Base-by-base conservation (phyloP, 1,284 basidiomycete genomes). In the Ceratobasidium sp. region DNA sequence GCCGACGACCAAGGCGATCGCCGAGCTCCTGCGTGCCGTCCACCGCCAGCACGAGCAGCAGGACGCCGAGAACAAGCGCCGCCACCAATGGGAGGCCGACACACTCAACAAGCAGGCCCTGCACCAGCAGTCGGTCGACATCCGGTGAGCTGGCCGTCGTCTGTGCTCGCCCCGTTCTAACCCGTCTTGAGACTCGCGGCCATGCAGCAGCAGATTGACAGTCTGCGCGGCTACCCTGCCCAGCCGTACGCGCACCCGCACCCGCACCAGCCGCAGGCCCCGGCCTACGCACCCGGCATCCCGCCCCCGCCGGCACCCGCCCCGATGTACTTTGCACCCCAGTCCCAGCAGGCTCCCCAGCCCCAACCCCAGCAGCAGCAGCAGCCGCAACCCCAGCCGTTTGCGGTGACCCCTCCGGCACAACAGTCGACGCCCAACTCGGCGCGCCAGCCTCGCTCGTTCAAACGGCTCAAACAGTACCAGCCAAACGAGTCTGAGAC, bases 111-210 rank as follows among this genome's bases (percentile, higher is more conserved):
- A 67, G 53, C 64, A 67, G 38, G 49, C 64, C 14, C 36, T 67
- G 18, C 64, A 67, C 64, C 64, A 67, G 51, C 64, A 67, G 64
- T 54, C 64, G 64, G 64, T 67, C 38, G 64, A 67, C 51, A 67
- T 67, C 40, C 33, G 64, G 64, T 67, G 16, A n/a, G 64, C 51
- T n/a, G 7, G 1, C 53, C 4, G 4, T 18, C 5, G 33, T 42
- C 8, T 56, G 16, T 11, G 36, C 12, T n/a, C 48, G 25, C 30
- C 49, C 8, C 21, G 2, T 2, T 14, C 48, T 56, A 21, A 61
- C 59, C 33, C 16, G 33, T 21, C 38, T 12, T 38, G 2, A 67
- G 64, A 23, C 40, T 67, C 33, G 64, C 64, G 3, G 64, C 64
- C 12, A 67, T 67, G 64, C 64, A 67, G 28, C 64, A 67, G 53